Percentiles rank a stretch among this genome's conserved stretches.
Evolutionary conservation across 108 stramenopile genomes (phyloP).

Genomic region (Nitzschia sp.): DNA sequence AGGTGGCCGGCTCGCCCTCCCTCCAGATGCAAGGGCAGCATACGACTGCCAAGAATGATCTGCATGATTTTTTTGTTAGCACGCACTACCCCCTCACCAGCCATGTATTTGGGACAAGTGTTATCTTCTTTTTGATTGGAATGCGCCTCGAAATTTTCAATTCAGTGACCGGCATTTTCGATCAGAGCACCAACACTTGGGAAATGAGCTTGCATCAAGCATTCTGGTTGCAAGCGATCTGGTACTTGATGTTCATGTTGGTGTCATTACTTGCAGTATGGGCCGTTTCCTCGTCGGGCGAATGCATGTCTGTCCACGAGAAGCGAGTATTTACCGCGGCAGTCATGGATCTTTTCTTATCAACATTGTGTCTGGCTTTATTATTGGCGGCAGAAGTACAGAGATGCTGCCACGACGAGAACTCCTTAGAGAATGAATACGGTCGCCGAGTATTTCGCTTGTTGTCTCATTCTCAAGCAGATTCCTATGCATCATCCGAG

Average conservation of each 20-base stretch:
- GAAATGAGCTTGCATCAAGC: slow-evolving; percentile 3
- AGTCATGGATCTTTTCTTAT: slow-evolving; percentile 52
- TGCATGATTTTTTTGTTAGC: slow-evolving; percentile 30
- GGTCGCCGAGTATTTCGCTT: neutral
- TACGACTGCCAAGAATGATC: neutral
- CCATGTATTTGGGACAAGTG: slow-evolving; percentile 52
- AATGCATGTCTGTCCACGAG: neutral
- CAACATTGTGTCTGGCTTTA: slow-evolving; percentile 46
- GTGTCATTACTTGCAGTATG: slow-evolving; percentile 14
- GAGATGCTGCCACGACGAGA: slow-evolving; percentile 54
- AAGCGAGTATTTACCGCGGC: slow-evolving; percentile 29
- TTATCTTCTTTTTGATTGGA: slow-evolving; percentile 52
- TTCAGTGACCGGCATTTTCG: slow-evolving; percentile 16
- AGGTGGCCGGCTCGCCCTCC: too few species aligned
- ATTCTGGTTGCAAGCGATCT: slow-evolving; percentile 62
- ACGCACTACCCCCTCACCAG: slow-evolving; percentile 33
- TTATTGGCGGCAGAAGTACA: slow-evolving; percentile 61
- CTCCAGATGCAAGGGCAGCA: too few species aligned
- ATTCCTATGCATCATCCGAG: neutral
- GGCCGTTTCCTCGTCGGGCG: neutral
- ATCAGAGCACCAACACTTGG: slow-evolving; percentile 22
- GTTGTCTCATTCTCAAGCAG: neutral
- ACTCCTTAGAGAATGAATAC: neutral
- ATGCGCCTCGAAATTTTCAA: slow-evolving; percentile 46
- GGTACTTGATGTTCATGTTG: slow-evolving; percentile 43